These are phyloP conservation scores for Zoysia matrella DNA, from an alignment of 202 grass and related monocot genomes.

Conservation along the genomic window DNA sequence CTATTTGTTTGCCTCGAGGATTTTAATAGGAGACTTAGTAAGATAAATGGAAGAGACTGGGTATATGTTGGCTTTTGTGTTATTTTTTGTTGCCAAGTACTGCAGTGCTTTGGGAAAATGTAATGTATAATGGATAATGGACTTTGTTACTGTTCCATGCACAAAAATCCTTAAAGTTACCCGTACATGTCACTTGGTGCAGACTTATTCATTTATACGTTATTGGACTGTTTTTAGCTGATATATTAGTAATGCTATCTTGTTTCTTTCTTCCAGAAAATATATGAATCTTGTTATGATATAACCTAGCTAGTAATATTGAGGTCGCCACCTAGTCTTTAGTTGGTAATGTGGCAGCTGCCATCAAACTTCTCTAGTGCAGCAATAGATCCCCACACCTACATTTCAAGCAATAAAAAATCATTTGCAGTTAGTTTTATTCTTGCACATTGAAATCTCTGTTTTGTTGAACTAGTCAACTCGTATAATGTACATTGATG, in stretches of 20 bases:
- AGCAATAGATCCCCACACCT: slow-evolving; percentile 1
- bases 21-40: slow-evolving; percentile 5
- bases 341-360: background rate
- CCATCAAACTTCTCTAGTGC: slow-evolving; percentile 1
- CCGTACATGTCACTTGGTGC: slow-evolving; percentile 2
- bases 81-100: background rate
- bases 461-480: slow-evolving; percentile 33
- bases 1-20: slow-evolving; percentile 11
- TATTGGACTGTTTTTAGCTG: slow-evolving; percentile 7
- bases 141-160: background rate
- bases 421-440: slow-evolving; percentile 10
- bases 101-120: background rate
- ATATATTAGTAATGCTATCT: background rate
- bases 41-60: background rate
- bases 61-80: background rate
- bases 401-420: slow-evolving; percentile 12
- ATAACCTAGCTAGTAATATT: slow-evolving; percentile 9
- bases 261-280: slow-evolving; percentile 3
- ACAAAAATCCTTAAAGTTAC: background rate
- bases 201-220: background rate
- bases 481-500: slow-evolving; percentile 5
- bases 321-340: background rate
- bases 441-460: slow-evolving; percentile 26
- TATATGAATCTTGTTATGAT: slow-evolving; percentile 12
- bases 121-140: background rate